phyloP scores from a whole-genome alignment of 2,329 filamentous ascomycete species.

The Colletotrichum theobromicola region DNA sequence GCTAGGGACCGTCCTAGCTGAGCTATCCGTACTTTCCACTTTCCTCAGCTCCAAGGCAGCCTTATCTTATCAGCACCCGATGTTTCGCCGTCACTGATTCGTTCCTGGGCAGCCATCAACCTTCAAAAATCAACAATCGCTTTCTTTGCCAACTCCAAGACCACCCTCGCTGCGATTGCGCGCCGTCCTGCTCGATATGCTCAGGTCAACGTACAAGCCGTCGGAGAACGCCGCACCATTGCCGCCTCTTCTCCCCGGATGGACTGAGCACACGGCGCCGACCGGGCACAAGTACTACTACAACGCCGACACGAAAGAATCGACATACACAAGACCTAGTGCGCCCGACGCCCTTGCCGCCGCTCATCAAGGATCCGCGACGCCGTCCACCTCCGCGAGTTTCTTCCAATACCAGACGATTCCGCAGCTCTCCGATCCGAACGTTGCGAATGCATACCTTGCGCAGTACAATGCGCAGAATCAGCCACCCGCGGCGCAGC shows the following conservation, averaged over 20 bases:
- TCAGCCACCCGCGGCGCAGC: constrained; percentile 38
- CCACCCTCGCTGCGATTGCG: neutral
- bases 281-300: constrained; percentile 90
- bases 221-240: constrained; percentile 43
- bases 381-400: constrained; percentile 35
- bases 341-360: constrained; percentile 27
- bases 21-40: neutral
- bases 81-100: neutral
- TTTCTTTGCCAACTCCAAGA: neutral
- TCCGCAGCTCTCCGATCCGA: constrained; percentile 56
- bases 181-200: constrained; percentile 51
- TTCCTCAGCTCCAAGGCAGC: neutral
- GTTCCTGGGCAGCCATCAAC: neutral
- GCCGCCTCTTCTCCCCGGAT: constrained; percentile 75
- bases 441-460: constrained; percentile 65
- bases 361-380: neutral
- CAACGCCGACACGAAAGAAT: constrained; percentile 80
- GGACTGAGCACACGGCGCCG: constrained; percentile 93
- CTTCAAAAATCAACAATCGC: neutral
- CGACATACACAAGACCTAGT: constrained; percentile 83
- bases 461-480: constrained; percentile 54
- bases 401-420: constrained; percentile 47
- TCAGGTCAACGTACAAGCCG: constrained; percentile 78
- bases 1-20: neutral
- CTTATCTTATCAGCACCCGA: constrained; percentile 12